Conservation (phyloP, 1,284 basidiomycete genomes). For the Heterobasidion parviporum region DNA sequence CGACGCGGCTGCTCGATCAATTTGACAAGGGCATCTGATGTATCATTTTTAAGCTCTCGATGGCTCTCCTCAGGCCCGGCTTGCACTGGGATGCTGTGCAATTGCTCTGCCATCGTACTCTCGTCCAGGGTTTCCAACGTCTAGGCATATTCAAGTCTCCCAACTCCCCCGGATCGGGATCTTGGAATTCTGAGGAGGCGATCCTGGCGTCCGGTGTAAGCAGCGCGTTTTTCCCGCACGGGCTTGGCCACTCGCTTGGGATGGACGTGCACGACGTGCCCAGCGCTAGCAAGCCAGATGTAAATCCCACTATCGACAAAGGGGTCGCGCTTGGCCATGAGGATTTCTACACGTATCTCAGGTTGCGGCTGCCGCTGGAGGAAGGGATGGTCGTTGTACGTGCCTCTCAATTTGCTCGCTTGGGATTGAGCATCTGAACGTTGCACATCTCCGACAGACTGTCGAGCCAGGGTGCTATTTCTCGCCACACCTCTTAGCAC, state of each 20-base stretch:
- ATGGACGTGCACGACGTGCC: slow-evolving; percentile 87
- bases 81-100: slow-evolving; percentile 85
- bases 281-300: slow-evolving; percentile 56
- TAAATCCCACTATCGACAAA: slow-evolving; percentile 40
- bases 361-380: slow-evolving; percentile 65
- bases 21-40: too few species aligned
- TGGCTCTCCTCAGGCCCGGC: slow-evolving; percentile 58
- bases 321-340: slow-evolving; percentile 39
- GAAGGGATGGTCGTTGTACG: slow-evolving; percentile 78
- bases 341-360: slow-evolving; percentile 70
- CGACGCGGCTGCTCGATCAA: slow-evolving; percentile 4
- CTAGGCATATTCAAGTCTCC: slow-evolving; percentile 76
- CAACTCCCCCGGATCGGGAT: slow-evolving; percentile 35
- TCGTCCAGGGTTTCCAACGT: slow-evolving; percentile 72
- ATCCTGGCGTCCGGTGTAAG: slow-evolving; percentile 72
- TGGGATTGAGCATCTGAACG: neutral
- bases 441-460: slow-evolving; percentile 33
- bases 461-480: slow-evolving; percentile 90
- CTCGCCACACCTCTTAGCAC: slow-evolving; percentile 66
- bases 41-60: slow-evolving; percentile 42
- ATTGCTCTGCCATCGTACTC: slow-evolving; percentile 68
- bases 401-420: slow-evolving; percentile 12
- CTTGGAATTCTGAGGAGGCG: slow-evolving; percentile 53
- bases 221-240: slow-evolving; percentile 87
- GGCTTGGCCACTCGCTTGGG: slow-evolving; percentile 82